phyloP scores from a whole-genome alignment of 2,329 filamentous ascomycete species.

The Pezicula neosporulosa region DNA sequence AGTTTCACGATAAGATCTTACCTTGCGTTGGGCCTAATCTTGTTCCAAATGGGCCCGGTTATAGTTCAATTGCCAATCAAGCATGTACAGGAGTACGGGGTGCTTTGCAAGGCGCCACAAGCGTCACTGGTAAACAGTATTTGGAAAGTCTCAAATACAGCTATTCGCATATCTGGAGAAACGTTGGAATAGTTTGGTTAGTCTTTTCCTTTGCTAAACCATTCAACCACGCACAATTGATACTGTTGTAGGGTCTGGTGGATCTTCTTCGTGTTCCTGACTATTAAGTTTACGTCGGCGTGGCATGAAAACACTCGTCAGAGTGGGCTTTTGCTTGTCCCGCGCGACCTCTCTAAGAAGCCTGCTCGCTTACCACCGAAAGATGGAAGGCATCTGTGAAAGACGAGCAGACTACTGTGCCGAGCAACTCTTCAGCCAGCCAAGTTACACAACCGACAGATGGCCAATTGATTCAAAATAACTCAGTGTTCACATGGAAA shows the following conservation, averaged over 20 bases:
- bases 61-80: conserved; percentile 38
- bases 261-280: conserved; percentile 54
- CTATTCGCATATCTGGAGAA: conserved; percentile 51
- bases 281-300: conserved; percentile 51
- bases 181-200: conserved; percentile 55
- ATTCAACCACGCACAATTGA: too few species aligned
- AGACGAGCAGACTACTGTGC: conserved; percentile 5
- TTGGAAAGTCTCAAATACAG: conserved; percentile 51
- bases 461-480: conserved; percentile 51
- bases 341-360: conserved; percentile 51
- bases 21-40: conserved; percentile 46
- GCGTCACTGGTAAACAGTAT: conserved; percentile 56
- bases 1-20: conserved; percentile 60
- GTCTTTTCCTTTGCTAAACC: neutral
- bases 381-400: conserved; percentile 44
- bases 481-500: conserved; percentile 70
- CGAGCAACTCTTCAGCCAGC: neutral
- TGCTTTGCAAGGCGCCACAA: conserved; percentile 43
- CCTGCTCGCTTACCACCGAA: conserved; percentile 19
- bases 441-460: conserved; percentile 14
- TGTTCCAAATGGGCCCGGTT: conserved; percentile 47
- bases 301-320: conserved; percentile 53
- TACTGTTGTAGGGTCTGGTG: conserved; percentile 48
- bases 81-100: conserved; percentile 58
- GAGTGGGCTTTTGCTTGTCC: conserved; percentile 55